phyloP scores from a whole-genome alignment of 768 basidiomycete genomes.

The Boletus pseudopeckii region DNA sequence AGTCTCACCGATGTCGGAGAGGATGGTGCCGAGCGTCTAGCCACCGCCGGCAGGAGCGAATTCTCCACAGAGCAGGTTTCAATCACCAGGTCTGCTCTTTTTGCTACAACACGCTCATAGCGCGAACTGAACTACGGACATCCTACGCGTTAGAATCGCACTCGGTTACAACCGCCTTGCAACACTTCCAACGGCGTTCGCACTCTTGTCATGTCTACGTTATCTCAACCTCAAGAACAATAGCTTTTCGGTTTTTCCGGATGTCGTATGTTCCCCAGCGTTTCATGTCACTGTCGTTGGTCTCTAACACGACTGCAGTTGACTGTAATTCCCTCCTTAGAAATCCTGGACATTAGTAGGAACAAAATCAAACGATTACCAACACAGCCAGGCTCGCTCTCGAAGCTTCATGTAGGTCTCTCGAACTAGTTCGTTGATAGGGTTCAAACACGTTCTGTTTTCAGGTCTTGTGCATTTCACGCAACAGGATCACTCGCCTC shows the following conservation, averaged over 20 bases:
- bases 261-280: conserved; percentile 59
- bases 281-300: conserved; percentile 1
- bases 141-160: conserved; percentile 58
- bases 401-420: conserved; percentile 62
- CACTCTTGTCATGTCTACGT: conserved; percentile 65
- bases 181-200: conserved; percentile 72
- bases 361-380: conserved; percentile 87
- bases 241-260: conserved; percentile 75
- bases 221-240: conserved; percentile 90
- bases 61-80: conserved; percentile 45
- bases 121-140: conserved; percentile 5
- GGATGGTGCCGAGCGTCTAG: conserved; percentile 75
- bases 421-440: background rate
- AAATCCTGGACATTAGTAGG: conserved; percentile 91
- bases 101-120: conserved; percentile 3
- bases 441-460: conserved; percentile 1
- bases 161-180: conserved; percentile 81
- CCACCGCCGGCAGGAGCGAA: conserved; percentile 49
- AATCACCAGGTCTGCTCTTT: conserved; percentile 54
- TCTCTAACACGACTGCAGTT: conserved; percentile 47
- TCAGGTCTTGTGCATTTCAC: conserved; percentile 82
- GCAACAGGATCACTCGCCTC: conserved; percentile 78
- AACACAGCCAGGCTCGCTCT: conserved; percentile 70
- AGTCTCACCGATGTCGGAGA: conserved; percentile 72
- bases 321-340: conserved; percentile 78